Percentiles rank a stretch among this genome's conserved stretches.
phyloP scores from a whole-genome alignment of 768 basidiomycete genomes.

The Atractiella rhizophila region DNA sequence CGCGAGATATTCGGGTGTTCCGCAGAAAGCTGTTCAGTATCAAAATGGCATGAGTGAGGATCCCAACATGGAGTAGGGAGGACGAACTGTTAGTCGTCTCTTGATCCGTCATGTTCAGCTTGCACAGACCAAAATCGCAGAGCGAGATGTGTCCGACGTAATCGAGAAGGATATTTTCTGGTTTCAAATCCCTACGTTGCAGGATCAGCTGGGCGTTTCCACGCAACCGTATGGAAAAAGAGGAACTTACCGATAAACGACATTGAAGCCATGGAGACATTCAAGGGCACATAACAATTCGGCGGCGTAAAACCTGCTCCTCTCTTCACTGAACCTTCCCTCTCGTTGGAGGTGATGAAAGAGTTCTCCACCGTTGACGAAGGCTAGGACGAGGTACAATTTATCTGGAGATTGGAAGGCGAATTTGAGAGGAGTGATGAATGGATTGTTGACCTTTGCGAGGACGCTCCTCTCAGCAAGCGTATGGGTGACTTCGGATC shows the following conservation, averaged over 20 bases:
- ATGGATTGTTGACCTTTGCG: constrained; percentile 80
- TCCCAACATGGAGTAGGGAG: not conserved
- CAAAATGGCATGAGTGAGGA: not conserved
- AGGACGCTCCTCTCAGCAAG: constrained; percentile 85
- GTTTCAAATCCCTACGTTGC: constrained; percentile 56
- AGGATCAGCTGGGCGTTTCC: not conserved
- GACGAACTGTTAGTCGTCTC: constrained; percentile 66
- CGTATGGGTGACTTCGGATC: constrained; percentile 93
- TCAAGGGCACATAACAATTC: constrained; percentile 84
- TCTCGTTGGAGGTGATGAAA: constrained; percentile 94
- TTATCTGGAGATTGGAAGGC: constrained; percentile 96
- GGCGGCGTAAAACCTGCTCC: constrained; percentile 93
- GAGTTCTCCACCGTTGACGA: constrained; percentile 88
- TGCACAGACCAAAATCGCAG: constrained; percentile 54
- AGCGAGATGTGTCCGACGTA: constrained; percentile 93
- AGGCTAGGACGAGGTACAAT: constrained; percentile 80
- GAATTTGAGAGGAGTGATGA: constrained; percentile 94
- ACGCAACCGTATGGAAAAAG: not conserved
- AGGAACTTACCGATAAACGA: constrained; percentile 61
- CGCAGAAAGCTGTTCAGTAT: constrained; percentile 73
- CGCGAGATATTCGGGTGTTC: constrained; percentile 84
- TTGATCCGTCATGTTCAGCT: constrained; percentile 73
- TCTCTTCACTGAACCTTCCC: constrained; percentile 77
- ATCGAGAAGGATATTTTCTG: constrained; percentile 89
- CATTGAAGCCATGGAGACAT: constrained; percentile 89